Evolutionary conservation across 352 stramenopile species (phyloP).

Genomic region (Phytopythium sindhum): DNA sequence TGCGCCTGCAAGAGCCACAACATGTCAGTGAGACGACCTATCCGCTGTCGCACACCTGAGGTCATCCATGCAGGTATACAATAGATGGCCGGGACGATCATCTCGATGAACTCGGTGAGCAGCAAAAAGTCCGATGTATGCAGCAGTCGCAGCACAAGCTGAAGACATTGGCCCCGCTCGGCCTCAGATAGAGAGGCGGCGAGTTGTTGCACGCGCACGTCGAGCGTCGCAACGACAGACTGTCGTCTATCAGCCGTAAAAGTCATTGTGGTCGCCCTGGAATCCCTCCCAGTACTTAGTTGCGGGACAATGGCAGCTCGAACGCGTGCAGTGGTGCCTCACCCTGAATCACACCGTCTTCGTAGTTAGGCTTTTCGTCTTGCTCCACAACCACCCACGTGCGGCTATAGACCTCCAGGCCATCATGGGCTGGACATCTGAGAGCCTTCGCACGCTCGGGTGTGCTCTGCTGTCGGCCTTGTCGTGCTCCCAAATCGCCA

Average conservation of each 20-base stretch:
- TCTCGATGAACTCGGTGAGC: constrained; percentile 21
- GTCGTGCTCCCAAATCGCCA: constrained; percentile 16
- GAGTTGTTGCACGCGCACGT: background rate
- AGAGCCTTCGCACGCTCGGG: background rate
- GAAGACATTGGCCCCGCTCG: constrained; percentile 9
- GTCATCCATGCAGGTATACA: constrained; percentile 8
- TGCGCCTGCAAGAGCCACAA: background rate
- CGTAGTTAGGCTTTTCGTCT: background rate
- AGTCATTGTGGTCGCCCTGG: background rate
- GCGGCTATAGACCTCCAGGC: background rate
- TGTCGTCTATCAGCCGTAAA: background rate
- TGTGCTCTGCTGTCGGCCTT: background rate
- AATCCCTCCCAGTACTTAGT: background rate
- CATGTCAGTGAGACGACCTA: background rate
- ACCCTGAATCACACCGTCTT: background rate
- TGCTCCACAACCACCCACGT: background rate
- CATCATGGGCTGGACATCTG: background rate
- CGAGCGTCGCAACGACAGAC: background rate
- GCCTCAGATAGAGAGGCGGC: constrained; percentile 3
- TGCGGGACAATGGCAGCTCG: too few species aligned
- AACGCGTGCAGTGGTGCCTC: background rate
- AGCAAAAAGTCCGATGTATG: constrained; percentile 22
- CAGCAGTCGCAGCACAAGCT: constrained; percentile 15
- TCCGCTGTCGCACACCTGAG: too few species aligned
- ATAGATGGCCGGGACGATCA: constrained; percentile 18